Evolutionary conservation across 2,329 filamentous ascomycete genomes (phyloP), one percentile per base, ranked within the genome.

Genomic region (Claviceps monticola): DNA sequence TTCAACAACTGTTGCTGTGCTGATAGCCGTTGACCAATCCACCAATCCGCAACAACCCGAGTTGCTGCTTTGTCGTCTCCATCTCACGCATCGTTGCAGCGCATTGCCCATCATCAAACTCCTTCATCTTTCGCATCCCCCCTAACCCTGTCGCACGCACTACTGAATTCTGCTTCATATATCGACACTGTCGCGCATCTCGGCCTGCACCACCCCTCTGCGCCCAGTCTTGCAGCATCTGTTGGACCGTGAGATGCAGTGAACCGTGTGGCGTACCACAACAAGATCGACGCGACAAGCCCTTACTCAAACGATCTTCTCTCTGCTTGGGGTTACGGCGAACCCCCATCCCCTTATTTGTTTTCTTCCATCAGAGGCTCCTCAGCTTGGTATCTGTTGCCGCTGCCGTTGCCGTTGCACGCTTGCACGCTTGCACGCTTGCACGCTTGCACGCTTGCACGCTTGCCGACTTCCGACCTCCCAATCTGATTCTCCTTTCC

Each of bases 211-310:
- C 45, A 48, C 48, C 46, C 39, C 8, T 45, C 43, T 14, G 17
- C 34, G 9, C 42, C 41, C 45, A 23, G 38, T 39, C 43, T 21
- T 51, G 41, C 38, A 45, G 41, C 29, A 19, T 45, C 50, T 51
- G 39, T 50, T 50, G 51, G 47, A 52, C 53, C 49, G 52, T 58
- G 55, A 56, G 51, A 60, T 60, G 58, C 56, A 55, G 57, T 58
- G 53, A 58, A 54, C 56, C 54, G 57, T 51, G 50, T 54, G 50
- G 53, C 55, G 38, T 42, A 54, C 55, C 43, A 53, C 51, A 55
- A 48, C 45, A 46, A 48, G 29, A 52, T 55, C 55, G 38, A 48
- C 56, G 56, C 54, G 53, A 55, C 48, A 53, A 50, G 51, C 50
- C 26, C 52, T 54, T 34, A 34, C 50, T 54, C 55, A 47, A 47